Conservation (phyloP, 129 eudicot species). For the Flaveria robusta region DNA sequence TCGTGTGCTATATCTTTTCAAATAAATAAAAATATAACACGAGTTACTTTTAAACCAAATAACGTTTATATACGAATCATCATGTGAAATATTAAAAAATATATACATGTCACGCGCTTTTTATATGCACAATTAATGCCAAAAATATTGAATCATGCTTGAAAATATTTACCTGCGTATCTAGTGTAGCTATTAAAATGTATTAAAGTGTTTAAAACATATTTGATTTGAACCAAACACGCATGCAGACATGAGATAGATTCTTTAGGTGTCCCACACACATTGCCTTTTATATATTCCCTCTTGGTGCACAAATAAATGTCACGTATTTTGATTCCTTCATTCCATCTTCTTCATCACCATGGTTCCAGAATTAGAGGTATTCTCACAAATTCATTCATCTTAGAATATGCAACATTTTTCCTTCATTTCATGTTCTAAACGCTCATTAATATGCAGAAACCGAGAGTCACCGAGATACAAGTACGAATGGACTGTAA, state of each 20-base stretch:
- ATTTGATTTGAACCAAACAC: too few relatives aligned
- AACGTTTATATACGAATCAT: slow-evolving; percentile 6
- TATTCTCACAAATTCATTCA: slow-evolving; percentile 31
- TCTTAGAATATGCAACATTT: slow-evolving; percentile 27
- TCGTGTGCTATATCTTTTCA: not conserved
- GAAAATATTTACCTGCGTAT: too few relatives aligned
- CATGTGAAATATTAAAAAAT: not conserved
- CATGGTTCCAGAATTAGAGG: slow-evolving; percentile 82
- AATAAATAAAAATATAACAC: not conserved
- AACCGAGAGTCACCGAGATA: slow-evolving; percentile 79
- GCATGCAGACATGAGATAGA: slow-evolving; percentile 32
- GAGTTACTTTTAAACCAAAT: not conserved
- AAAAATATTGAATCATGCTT: not conserved
- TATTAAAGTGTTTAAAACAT: too few relatives aligned
- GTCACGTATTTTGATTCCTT: slow-evolving; percentile 53
- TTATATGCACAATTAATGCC: not conserved
- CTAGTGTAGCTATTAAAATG: too few relatives aligned
- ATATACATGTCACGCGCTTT: not conserved
- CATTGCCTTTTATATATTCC: slow-evolving; percentile 75
- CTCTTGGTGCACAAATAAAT: slow-evolving; percentile 47
- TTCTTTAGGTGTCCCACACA: slow-evolving; percentile 88
- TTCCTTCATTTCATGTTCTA: slow-evolving; percentile 28
- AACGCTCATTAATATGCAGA: slow-evolving; percentile 56
- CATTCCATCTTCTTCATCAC: slow-evolving; percentile 37
- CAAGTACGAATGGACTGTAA: slow-evolving; percentile 94